Base-by-base conservation (phyloP, 176 grass and related monocot genomes). In the Themeda triandra region DNA sequence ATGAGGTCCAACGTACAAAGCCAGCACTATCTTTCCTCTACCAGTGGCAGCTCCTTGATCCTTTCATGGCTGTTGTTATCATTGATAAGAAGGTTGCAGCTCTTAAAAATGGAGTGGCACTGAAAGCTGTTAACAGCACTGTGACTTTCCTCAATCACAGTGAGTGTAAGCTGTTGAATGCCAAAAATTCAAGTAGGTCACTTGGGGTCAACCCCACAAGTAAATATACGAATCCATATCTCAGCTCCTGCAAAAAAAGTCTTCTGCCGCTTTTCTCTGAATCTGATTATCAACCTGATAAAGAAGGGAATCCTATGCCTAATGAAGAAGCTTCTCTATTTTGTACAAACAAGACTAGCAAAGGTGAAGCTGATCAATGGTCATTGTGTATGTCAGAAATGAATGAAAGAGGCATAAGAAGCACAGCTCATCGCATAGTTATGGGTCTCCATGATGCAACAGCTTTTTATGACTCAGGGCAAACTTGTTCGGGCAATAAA, bases 21-120 rank as follows among this genome's bases (percentile, higher is more conserved):
- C 83, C 85, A 54, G 87, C 63, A 54, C 64, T 94, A 31, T 87
- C 92, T 62, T 81, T 87, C 72, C 78, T 92, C 77, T 54, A 83
- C 24, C 84, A 87, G 74, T 94, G 92, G 92, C 69, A 80, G 45
- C 85, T 94, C 46, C 92, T 94, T 77, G 92, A 94, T 72, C 89
- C 92, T 72, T 94, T 94, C 80, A 79, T 94, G 89, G 89, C 92
- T 62, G 92, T 94, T 70, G 85, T 94, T 64, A 86, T 73, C 79
- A 90, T 94, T 27, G 87, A 88, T 63, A 89, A 88, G 76, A 87
- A 87, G 75, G 33, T 94, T 25, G 40, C 62, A 70, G 85, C 82
- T 79, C 74, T 94, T 73, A 49, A 78, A 62, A 54, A 83, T 23
- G 92, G 89, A 67, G 49, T 25, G 49, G 87, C 89, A 69, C 69